Evolutionary conservation across 768 basidiomycete genomes (phyloP).

Genomic region (Rhodotorula diobovata): DNA sequence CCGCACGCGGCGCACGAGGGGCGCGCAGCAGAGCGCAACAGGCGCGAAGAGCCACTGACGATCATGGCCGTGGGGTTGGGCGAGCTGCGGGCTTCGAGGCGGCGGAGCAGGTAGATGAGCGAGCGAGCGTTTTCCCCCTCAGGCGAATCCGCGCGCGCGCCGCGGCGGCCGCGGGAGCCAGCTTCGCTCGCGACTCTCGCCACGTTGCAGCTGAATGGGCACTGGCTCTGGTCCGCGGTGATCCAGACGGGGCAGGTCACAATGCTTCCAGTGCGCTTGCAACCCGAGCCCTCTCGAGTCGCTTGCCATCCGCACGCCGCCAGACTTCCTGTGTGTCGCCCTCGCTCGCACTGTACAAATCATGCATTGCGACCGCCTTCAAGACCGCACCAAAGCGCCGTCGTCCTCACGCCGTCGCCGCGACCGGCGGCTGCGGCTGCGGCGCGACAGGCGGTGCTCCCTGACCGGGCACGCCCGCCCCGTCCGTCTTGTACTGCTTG

Average conservation of each 20-base stretch:
- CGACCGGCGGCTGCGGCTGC: background rate
- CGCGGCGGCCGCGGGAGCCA: background rate
- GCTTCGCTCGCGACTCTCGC: too few species aligned
- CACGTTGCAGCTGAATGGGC: too few species aligned
- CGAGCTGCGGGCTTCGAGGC: background rate
- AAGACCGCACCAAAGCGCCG: background rate
- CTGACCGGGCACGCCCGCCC: background rate
- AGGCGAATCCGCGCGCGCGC: too few species aligned
- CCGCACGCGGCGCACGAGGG: slow-evolving; percentile 2
- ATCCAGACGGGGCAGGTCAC: too few species aligned
- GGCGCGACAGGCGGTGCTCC: background rate
- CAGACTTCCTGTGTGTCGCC: background rate
- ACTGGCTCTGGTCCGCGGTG: too few species aligned
- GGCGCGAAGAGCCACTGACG: background rate
- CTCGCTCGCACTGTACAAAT: background rate
- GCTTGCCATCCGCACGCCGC: too few species aligned
- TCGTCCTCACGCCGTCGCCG: background rate
- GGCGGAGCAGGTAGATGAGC: too few species aligned
- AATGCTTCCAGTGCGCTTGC: too few species aligned
- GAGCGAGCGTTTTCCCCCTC: too few species aligned
- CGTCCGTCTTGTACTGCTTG: background rate
- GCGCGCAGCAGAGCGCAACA: background rate
- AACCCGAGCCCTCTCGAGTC: too few species aligned
- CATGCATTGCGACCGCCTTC: background rate
- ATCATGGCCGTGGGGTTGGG: background rate